These are phyloP conservation scores for Aspergillus amoenus DNA, from an alignment of 2,329 filamentous ascomycete genomes.

Conservation along the genomic window DNA sequence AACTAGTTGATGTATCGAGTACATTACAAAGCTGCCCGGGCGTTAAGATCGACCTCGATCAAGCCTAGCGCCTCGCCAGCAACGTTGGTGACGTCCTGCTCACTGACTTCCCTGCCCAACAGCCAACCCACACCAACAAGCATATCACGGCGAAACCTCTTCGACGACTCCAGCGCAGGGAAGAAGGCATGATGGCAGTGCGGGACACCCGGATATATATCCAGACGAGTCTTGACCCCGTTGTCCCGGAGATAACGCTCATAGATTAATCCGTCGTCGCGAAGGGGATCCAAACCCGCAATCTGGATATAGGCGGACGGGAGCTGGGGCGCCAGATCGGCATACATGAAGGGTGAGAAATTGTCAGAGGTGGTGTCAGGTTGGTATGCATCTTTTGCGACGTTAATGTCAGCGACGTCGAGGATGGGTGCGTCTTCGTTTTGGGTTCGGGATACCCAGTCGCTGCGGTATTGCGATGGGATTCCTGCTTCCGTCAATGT, in stretches of 20 bases:
- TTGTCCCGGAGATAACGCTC: constrained; percentile 1
- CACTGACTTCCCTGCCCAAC: neutral
- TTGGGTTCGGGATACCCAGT: neutral
- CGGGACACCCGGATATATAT: constrained; percentile 1
- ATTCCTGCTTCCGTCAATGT: neutral
- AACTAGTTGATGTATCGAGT: too few species aligned
- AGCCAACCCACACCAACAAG: neutral
- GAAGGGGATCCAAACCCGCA: constrained; percentile 3
- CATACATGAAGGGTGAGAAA: constrained; percentile 1
- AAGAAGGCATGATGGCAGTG: neutral
- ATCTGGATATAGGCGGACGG: constrained; percentile 6
- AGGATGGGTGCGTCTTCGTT: neutral
- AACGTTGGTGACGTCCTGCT: neutral
- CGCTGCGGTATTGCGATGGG: neutral
- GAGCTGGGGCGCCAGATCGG: neutral
- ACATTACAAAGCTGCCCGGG: too few species aligned
- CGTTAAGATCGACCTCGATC: neutral
- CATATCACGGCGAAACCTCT: neutral
- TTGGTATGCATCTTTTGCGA: neutral
- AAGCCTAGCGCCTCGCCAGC: neutral
- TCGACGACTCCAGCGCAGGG: neutral
- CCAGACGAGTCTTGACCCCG: constrained; percentile 1
- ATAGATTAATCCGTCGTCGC: constrained; percentile 5
- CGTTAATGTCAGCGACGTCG: neutral
- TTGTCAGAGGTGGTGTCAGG: neutral